Evolutionary conservation across 495 filamentous ascomycete genomes (phyloP), one percentile per base, ranked within the genome.

Genomic region (Penicillium canariense): DNA sequence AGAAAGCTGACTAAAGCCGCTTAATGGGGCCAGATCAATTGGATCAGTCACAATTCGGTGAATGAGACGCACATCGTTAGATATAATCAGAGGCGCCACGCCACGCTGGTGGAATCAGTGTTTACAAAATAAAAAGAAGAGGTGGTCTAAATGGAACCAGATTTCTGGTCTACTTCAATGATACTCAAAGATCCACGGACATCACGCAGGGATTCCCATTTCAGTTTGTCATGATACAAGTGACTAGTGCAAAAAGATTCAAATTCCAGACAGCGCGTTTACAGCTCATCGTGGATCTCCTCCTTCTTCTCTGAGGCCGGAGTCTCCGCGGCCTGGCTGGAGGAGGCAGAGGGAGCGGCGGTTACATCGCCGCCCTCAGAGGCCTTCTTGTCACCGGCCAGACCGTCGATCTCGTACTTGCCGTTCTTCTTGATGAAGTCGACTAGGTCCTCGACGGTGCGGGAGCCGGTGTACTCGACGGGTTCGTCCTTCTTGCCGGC

Each of bases 391-490:
- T 63, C 65, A 18, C 83, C 81, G 32, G 68, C 71, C 42, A 77
- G 68, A 27, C 78, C 87, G 63, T 90, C 86, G 58, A 83, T 71
- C 75, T 91, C 84, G 77, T 95, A 84, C 71, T 90, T 90, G 69
- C 94, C 94, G 73, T 96, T 96, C 75, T 96, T 89, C 76, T 88
- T 86, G 69, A 99, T 82, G 78, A 99, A 99, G 61, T 86, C 81
- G 64, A 90, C 90, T 40, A 99, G 84, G 63, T 97, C 94, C 73
- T 99, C 93, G 48, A 96, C 80, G 42, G 90, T 95, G 67, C 94
- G 90, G 38, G 88, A 83, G 57, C 94, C 94, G 47, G 80, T 77
- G 81, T 97, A 99, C 61, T 88, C 89, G 62, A 97, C 77, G 17
- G 94, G 88, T 56, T 85, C 73, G 61, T 80, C 80, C 84, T 99